A percentile compares a stretch with the other conserved stretches of the same genome.
Evolutionary conservation across 139 green algal genomes (phyloP).

Genomic region (Eudorina sp.): DNA sequence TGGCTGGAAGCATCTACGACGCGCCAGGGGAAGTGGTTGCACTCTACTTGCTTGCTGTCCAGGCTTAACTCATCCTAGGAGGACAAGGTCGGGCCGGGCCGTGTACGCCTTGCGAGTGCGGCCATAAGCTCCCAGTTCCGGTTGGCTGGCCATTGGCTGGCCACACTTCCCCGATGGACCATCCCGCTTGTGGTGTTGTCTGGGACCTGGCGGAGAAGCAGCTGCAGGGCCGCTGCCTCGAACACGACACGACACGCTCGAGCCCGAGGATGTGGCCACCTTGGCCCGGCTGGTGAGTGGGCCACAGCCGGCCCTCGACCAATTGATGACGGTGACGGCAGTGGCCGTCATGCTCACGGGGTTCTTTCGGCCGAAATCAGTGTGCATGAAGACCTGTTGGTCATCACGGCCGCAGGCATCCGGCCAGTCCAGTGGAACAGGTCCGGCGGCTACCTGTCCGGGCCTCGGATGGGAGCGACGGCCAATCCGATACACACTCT

Average conservation of each 20-base stretch:
- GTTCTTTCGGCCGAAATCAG: constrained; percentile 16
- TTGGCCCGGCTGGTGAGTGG: neutral
- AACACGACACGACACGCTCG: neutral
- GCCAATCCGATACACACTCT: neutral
- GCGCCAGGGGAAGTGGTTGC: neutral
- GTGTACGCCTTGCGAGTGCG: neutral
- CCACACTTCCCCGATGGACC: neutral
- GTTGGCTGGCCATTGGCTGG: neutral
- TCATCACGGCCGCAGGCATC: neutral
- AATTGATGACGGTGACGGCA: neutral
- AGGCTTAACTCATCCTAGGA: neutral
- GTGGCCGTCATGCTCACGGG: neutral
- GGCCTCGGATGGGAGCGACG: neutral
- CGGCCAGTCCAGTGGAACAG: neutral
- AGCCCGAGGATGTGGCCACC: neutral
- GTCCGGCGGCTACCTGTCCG: neutral
- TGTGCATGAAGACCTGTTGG: constrained; percentile 18
- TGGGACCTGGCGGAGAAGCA: neutral
- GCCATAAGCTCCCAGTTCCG: neutral
- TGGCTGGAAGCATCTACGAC: neutral
- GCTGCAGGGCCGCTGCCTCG: neutral
- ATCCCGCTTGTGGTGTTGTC: neutral
- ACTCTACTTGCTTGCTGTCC: neutral
- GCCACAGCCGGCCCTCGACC: neutral
- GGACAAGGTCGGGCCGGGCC: neutral